Percentiles rank a stretch among this genome's conserved stretches.
Evolutionary conservation across 192 early-diverging fungal genomes (phyloP).

Genomic region (Coemansia sp.): DNA sequence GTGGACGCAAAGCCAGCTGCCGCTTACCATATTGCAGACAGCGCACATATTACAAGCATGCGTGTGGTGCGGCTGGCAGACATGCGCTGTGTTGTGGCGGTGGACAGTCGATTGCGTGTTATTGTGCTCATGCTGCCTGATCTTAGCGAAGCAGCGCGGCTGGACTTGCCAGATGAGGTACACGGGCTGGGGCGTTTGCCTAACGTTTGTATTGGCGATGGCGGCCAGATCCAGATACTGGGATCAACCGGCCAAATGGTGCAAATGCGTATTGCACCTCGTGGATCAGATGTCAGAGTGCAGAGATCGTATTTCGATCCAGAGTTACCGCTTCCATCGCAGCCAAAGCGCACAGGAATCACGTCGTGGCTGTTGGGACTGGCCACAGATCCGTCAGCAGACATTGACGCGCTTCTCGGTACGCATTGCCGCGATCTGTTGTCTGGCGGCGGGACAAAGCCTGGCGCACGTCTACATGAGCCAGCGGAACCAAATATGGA

Average conservation of each 20-base stretch:
- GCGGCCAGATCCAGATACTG: slow-evolving; percentile 21
- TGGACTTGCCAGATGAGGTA: slow-evolving; percentile 4
- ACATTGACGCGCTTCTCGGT: slow-evolving; percentile 36
- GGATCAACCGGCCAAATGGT: slow-evolving; percentile 14
- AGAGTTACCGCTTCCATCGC: slow-evolving; percentile 8
- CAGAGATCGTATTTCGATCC: slow-evolving; percentile 21
- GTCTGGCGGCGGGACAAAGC: slow-evolving; percentile 14
- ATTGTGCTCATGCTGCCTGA: slow-evolving; percentile 22
- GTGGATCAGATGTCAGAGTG: neutral
- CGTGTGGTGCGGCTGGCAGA: slow-evolving; percentile 13
- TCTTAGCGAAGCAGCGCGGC: neutral
- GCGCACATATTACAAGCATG: slow-evolving; percentile 12
- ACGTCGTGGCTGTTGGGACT: slow-evolving; percentile 50
- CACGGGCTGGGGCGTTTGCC: neutral
- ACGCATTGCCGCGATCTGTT: slow-evolving; percentile 36
- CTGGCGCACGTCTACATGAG: slow-evolving; percentile 22
- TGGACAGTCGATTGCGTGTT: slow-evolving; percentile 14
- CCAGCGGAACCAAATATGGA: neutral
- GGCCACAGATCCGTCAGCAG: slow-evolving; percentile 24
- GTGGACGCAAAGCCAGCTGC: slow-evolving; percentile 5
- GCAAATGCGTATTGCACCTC: slow-evolving; percentile 15
- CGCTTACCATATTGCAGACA: neutral
- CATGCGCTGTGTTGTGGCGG: slow-evolving; percentile 18
- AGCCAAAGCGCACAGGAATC: slow-evolving; percentile 35
- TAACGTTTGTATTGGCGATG: slow-evolving; percentile 10